Evolutionary conservation across 176 grass and related monocot genomes (phyloP), one percentile per base, ranked within the genome.

Genomic region (Urochloa ruziziensis): DNA sequence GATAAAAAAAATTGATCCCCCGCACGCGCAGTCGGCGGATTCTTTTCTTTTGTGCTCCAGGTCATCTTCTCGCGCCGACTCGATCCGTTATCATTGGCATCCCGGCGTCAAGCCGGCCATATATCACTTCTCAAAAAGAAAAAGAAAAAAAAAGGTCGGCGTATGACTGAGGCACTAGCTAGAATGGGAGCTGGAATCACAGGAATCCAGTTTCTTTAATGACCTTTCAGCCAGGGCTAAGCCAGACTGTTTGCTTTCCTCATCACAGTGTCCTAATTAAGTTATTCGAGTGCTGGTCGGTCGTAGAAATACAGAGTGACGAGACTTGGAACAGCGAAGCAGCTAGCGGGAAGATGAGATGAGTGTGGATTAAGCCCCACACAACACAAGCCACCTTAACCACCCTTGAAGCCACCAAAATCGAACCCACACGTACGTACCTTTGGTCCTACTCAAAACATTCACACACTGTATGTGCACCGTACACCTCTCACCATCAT

Each of bases 361-460:
- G 67, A 46, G 39, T 46, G 67, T 33, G 46, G 0, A 37, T 18
- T 43, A 61, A 66, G 44, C 43, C 18, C 59, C 46, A n/a, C n/a
- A n/a, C n/a, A 49, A n/a, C 37, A 2, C 23, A 30, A 21, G 13
- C 82, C 25, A 81, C 40, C 77, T 85, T 71, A 85, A 81, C 82
- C 70, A 62, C 70, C 62, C 13, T 37, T 16, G 68, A 60, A 62
- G 52, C 9, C 70, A 81, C 34, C 4, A 34, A 52, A 44, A 46
- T 25, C 8, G 35, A 58, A 75, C 42, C 33, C 28, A 75, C n/a
- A 14, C 44, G 68, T 65, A 71, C 14, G 68, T 67, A 72, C 16
- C 88, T 81, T 89, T 52, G 23, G 43, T 3, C 27, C 71, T 71
- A 86, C 88, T 89, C 80, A 88, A 83, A 73, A 88, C 66, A 78